phyloP scores from a whole-genome alignment of 441 rosid species.

The Omphalea diandra region DNA sequence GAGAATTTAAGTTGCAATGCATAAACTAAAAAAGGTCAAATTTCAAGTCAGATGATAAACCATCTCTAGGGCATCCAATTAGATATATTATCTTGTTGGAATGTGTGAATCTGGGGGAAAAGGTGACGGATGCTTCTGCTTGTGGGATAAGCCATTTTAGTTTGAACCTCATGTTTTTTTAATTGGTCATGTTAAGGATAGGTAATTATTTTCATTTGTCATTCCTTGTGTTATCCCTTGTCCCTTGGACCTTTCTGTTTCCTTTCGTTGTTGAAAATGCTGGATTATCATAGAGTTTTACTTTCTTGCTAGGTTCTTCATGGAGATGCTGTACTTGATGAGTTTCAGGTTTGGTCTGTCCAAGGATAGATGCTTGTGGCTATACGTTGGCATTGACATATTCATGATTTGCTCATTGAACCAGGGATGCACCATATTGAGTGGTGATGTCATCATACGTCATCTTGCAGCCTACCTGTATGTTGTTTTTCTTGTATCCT shows the following conservation, averaged over 20 bases:
- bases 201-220: neutral
- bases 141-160: too few species aligned
- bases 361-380: neutral
- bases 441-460: conserved; percentile 93
- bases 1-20: neutral
- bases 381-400: conserved; percentile 4
- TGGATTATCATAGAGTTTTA: neutral
- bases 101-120: too few species aligned
- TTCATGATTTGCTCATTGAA: conserved; percentile 11
- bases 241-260: neutral
- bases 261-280: neutral
- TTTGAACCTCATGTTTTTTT: neutral
- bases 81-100: too few species aligned
- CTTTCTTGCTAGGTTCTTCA: conserved; percentile 68
- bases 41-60: neutral
- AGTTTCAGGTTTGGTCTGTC: conserved; percentile 47
- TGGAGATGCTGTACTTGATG: conserved; percentile 96
- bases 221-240: neutral
- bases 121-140: too few species aligned
- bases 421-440: conserved; percentile 94
- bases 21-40: neutral
- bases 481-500: conserved; percentile 96
- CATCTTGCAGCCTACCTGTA: conserved; percentile 79
- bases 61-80: neutral
- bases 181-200: neutral